Conservation (phyloP, 176 grass and related monocot species). For the Sorghum bicolor region DNA sequence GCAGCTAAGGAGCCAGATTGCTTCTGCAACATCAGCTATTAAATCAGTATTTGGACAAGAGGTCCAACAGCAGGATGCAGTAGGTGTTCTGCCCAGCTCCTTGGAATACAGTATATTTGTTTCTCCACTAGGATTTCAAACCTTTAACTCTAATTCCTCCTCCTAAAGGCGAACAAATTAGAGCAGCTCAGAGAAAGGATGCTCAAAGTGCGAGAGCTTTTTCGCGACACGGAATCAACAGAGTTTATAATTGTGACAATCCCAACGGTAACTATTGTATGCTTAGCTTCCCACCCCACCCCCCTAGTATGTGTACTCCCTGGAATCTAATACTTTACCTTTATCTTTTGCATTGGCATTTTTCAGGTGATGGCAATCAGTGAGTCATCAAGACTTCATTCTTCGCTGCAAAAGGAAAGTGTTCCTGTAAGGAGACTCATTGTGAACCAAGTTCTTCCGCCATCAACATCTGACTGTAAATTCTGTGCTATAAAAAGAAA, state of each 20-base stretch:
- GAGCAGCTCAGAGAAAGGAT: conserved; percentile 92
- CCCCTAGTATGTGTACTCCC: neutral
- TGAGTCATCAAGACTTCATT: conserved; percentile 77
- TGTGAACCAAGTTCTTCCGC: conserved; percentile 93
- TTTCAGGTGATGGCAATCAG: conserved; percentile 89
- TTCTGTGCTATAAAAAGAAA: conserved; percentile 99
- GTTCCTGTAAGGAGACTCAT: conserved; percentile 88
- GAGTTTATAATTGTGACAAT: conserved; percentile 99
- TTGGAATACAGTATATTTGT: conserved; percentile 13
- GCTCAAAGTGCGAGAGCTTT: conserved; percentile 85
- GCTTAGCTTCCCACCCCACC: neutral
- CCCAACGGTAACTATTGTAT: conserved; percentile 62
- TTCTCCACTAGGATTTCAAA: conserved; percentile 10
- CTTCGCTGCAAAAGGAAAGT: conserved; percentile 84
- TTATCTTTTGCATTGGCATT: neutral
- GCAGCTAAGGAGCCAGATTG: conserved; percentile 85
- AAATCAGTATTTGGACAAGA: conserved; percentile 98
- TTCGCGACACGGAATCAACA: conserved; percentile 76
- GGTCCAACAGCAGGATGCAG: conserved; percentile 63
- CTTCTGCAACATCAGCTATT: conserved; percentile 95
- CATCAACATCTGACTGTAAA: conserved; percentile 85
- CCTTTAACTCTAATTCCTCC: neutral
- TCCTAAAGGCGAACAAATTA: conserved; percentile 74
- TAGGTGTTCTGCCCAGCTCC: conserved; percentile 40
- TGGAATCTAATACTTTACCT: neutral